Evolutionary conservation across 2,329 filamentous ascomycete species (phyloP).

Genomic region (Coniochaeta sp.): DNA sequence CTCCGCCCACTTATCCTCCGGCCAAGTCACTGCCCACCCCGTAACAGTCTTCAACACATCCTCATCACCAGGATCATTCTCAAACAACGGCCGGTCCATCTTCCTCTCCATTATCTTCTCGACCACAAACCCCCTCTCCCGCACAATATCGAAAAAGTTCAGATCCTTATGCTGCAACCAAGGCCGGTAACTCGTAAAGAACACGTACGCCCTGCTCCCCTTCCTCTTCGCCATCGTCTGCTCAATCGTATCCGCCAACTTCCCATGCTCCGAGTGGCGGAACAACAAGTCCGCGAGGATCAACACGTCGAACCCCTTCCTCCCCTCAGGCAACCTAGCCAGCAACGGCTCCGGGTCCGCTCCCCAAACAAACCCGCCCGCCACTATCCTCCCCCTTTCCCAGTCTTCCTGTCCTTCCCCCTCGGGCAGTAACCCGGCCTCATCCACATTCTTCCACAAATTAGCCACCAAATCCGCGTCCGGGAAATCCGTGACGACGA

Average conservation of each 20-base stretch:
- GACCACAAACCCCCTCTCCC: constrained; percentile 64
- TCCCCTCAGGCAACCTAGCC: constrained; percentile 39
- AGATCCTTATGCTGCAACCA: constrained; percentile 84
- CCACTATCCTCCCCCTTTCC: constrained; percentile 34
- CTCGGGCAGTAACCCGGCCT: constrained; percentile 39
- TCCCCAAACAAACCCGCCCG: constrained; percentile 81
- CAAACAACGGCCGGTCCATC: constrained; percentile 84
- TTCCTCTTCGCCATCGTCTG: constrained; percentile 52
- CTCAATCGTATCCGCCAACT: constrained; percentile 66
- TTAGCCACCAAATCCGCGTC: constrained; percentile 78
- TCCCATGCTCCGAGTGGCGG: constrained; percentile 79
- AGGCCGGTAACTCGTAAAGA: constrained; percentile 90
- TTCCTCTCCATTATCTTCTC: constrained; percentile 74
- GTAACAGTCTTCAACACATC: constrained; percentile 75
- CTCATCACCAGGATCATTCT: constrained; percentile 80
- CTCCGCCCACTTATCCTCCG: constrained; percentile 25
- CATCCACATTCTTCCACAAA: constrained; percentile 67
- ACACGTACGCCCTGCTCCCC: constrained; percentile 66
- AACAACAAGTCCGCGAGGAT: constrained; percentile 88
- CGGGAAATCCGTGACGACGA: constrained; percentile 84
- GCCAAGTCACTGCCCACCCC: constrained; percentile 68
- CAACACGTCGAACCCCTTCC: constrained; percentile 64
- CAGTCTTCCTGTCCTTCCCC: constrained; percentile 20
- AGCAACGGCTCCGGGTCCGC: constrained; percentile 52
- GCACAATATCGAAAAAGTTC: constrained; percentile 74